These are phyloP conservation scores for Penicillium soppii DNA, from an alignment of 495 filamentous ascomycete genomes.

Conservation along the genomic window DNA sequence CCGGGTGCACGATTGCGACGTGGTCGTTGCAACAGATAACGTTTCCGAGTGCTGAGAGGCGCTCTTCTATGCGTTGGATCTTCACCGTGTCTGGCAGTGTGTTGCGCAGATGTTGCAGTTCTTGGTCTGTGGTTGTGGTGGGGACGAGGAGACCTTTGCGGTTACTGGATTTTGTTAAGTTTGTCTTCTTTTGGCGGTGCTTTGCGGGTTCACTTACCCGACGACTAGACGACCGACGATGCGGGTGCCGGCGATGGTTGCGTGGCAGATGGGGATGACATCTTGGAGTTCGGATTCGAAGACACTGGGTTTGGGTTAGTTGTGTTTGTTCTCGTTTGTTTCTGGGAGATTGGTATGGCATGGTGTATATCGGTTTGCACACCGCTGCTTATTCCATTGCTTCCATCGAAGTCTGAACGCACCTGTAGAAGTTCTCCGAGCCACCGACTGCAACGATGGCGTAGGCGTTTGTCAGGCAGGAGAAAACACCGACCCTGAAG, in stretches of 20 bases:
- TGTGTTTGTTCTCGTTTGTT: background rate
- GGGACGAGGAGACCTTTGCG: conserved; percentile 94
- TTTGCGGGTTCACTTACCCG: conserved; percentile 58
- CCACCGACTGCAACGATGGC: conserved; percentile 89
- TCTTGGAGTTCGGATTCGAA: conserved; percentile 98
- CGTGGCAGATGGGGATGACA: conserved; percentile 94
- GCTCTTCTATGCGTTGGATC: conserved; percentile 95
- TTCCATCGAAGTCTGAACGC: too few species aligned
- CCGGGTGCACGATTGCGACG: conserved; percentile 94
- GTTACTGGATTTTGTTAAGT: conserved; percentile 58
- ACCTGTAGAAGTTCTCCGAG: conserved; percentile 98
- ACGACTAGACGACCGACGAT: conserved; percentile 95
- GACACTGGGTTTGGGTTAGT: conserved; percentile 44
- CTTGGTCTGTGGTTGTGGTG: conserved; percentile 94
- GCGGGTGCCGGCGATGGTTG: conserved; percentile 93
- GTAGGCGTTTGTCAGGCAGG: conserved; percentile 94
- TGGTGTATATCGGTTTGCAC: too few species aligned
- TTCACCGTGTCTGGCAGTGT: conserved; percentile 84
- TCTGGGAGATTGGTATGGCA: too few species aligned
- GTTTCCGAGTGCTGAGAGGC: conserved; percentile 91
- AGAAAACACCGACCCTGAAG: conserved; percentile 90
- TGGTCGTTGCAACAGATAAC: conserved; percentile 97
- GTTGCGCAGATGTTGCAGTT: conserved; percentile 95
- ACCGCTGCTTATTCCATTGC: too few species aligned
- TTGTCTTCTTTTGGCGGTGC: background rate